A percentile compares a stretch with the other conserved stretches of the same genome.
Conservation (phyloP, 75 land plant species). For the Pinus taeda region DNA sequence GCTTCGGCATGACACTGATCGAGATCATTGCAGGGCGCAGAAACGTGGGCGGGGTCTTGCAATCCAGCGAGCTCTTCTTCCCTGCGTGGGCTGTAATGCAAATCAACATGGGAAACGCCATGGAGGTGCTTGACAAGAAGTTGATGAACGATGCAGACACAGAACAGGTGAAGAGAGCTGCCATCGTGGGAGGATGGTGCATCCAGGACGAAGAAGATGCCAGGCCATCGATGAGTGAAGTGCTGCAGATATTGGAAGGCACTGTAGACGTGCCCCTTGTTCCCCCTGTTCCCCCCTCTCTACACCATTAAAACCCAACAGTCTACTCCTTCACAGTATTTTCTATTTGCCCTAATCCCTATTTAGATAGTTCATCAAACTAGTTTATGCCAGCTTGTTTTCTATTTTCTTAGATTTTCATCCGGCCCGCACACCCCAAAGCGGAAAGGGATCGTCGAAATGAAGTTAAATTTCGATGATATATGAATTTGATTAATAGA, state of each 20-base stretch:
- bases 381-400: no score
- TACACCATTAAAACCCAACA: no score
- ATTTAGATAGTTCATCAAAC: no score
- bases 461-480: no score
- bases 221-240: constrained; percentile 30
- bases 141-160: constrained; percentile 48
- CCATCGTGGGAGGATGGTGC: constrained; percentile 6
- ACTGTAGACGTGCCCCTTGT: no score
- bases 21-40: constrained; percentile 16
- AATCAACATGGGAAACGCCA: constrained; percentile 36
- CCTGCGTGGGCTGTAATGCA: constrained; percentile 24
- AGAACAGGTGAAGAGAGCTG: background rate
- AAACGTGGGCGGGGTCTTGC: constrained; percentile 7
- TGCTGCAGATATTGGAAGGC: constrained; percentile 7
- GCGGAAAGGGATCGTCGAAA: no score
- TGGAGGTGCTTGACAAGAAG: constrained; percentile 40
- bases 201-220: constrained; percentile 31
- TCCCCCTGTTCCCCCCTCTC: no score
- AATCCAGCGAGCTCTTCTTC: constrained; percentile 3
- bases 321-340: no score
- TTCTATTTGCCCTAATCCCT: no score
- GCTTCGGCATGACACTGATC: constrained; percentile 23
- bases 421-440: no score
- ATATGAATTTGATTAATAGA: no score
- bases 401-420: no score